Evolutionary conservation across 2,329 filamentous ascomycete species (phyloP), one percentile per base, ranked within the genome.

Genomic region (Rhynchosporium graminicola): DNA sequence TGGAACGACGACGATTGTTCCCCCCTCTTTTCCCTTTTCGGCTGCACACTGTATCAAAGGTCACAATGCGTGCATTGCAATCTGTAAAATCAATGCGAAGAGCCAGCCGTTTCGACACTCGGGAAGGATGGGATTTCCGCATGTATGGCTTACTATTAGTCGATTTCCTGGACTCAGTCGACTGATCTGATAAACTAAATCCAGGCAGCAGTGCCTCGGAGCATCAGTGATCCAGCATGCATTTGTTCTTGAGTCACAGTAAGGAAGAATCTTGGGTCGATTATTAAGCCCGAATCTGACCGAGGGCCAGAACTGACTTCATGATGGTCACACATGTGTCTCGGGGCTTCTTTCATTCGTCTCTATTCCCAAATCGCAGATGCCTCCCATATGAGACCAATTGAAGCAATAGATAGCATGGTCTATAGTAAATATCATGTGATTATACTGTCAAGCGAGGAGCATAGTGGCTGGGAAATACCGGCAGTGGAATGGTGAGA

Each of bases 21-120:
- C 36, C 59, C 59, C 46, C 57, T 28, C 31, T 15, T 46, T 61
- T 28, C 59, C 59, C 59, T 54, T 57, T 57, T 57, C 51, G 20
- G 54, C 38, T 8, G 33, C 42, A 26, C 52, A 58, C 13, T 20
- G 9, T 13, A 58, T 9, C 8, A 12, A 33, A 51, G 36, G 33
- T 38, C 47, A 46, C 28, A 46, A 33, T 57, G 54, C 40, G 28
- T 57, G 15, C 7, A 46, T 40, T 2, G 42, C 7, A 57, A 20
- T 42, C 51, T 15, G 40, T 6, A 45, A 15, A 10, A 12, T 43
- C n/a, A 9, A 43, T 31, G 40, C 40, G 28, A 51, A 28, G 1
- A 46, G 51, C 51, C 36, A 54, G 51, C 20, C 51, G 13, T 38
- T 28, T 26, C 20, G 8, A 36, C 33, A 15, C 33, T 36, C 40